Conservation (phyloP, 495 filamentous ascomycete genomes). For the Collariella sp. region DNA sequence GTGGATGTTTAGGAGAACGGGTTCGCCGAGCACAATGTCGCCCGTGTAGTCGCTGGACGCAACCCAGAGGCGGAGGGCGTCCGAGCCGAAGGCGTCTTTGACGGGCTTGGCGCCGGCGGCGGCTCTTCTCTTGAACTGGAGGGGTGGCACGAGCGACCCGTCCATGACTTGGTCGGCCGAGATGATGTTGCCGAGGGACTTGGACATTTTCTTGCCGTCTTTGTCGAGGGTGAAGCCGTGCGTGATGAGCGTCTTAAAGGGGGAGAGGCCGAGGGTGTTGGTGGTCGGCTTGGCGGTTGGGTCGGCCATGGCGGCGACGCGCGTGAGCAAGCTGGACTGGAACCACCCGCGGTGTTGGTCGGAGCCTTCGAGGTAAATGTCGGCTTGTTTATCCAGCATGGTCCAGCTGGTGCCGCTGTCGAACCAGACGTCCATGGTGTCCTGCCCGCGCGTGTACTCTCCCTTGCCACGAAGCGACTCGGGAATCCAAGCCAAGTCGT, state of each 20-base stretch:
- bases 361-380: constrained; percentile 86
- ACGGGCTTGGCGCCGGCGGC: constrained; percentile 4
- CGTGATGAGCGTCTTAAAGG: constrained; percentile 80
- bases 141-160: constrained; percentile 50
- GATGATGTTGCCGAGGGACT: constrained; percentile 88
- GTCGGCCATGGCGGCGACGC: constrained; percentile 42
- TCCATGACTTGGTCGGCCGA: constrained; percentile 75
- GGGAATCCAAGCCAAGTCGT: constrained; percentile 68
- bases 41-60: constrained; percentile 84
- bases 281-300: constrained; percentile 10
- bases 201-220: constrained; percentile 93
- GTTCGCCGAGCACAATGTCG: constrained; percentile 70
- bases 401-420: constrained; percentile 97
- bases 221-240: constrained; percentile 92
- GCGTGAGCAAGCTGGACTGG: constrained; percentile 93
- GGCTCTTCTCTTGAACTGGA: constrained; percentile 36
- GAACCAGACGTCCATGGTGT: constrained; percentile 99
- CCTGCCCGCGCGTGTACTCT: constrained; percentile 65
- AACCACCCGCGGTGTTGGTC: constrained; percentile 99
- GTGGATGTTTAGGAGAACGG: constrained; percentile 65
- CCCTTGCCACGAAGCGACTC: constrained; percentile 39
- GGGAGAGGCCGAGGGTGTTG: constrained; percentile 33
- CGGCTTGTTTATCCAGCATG: constrained; percentile 52
- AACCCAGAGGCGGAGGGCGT: constrained; percentile 87
- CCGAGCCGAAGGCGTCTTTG: constrained; percentile 53